These are phyloP conservation scores for Ogataea glucozyma DNA, from an alignment of 805 yeast species.

Conservation along the genomic window DNA sequence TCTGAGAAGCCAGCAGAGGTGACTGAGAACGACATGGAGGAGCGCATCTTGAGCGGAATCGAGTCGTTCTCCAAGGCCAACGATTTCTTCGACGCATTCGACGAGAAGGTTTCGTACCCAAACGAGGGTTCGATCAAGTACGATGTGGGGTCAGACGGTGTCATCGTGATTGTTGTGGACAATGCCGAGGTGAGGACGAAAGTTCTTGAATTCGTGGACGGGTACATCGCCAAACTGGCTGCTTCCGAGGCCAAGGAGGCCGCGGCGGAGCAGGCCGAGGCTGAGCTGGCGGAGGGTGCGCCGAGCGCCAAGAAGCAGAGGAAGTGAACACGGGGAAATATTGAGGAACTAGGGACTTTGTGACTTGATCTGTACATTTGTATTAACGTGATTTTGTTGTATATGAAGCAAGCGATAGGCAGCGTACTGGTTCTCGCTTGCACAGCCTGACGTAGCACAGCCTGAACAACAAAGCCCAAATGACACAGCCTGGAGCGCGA, in stretches of 20 bases:
- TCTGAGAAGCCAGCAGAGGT: conserved; percentile 32
- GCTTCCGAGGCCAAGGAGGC: no score
- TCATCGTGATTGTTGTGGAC: conserved; percentile 56
- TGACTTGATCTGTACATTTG: no score
- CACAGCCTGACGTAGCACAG: no score
- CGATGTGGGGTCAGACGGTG: conserved; percentile 62
- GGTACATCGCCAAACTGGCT: conserved; percentile 1
- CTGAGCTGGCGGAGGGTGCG: conserved; percentile 13
- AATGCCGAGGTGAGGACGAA: conserved; percentile 37
- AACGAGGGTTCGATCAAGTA: conserved; percentile 56
- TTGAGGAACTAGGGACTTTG: neutral
- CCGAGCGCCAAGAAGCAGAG: conserved; percentile 13
- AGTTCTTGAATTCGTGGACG: conserved; percentile 46
- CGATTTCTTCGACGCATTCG: conserved; percentile 53
- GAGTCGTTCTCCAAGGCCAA: conserved; percentile 50
- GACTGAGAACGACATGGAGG: conserved; percentile 45
- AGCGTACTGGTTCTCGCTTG: no score
- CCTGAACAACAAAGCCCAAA: no score
- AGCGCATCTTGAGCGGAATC: conserved; percentile 45
- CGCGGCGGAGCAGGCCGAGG: conserved; percentile 11
- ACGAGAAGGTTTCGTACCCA: conserved; percentile 51
- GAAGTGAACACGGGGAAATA: conserved; percentile 3
- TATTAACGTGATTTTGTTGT: no score
- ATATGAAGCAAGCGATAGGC: no score
- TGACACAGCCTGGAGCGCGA: no score